Evolutionary conservation across 1,284 basidiomycete species (phyloP).

Genomic region (Ganoderma sinense): DNA sequence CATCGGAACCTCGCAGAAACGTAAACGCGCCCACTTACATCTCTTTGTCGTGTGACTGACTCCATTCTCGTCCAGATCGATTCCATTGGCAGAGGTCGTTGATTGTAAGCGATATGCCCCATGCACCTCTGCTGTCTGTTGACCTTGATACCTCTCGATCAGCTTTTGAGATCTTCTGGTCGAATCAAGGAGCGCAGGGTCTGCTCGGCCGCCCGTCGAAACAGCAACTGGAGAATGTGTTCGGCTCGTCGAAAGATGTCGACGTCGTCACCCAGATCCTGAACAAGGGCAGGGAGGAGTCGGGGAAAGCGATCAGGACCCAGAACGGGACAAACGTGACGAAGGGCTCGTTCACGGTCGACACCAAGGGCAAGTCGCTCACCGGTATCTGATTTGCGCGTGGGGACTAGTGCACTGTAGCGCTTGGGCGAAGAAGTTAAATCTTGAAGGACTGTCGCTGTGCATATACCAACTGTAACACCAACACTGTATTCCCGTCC

Average conservation of each 20-base stretch:
- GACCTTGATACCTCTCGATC: constrained; percentile 39
- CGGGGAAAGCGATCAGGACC: constrained; percentile 50
- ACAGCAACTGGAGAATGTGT: constrained; percentile 78
- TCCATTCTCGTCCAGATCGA: constrained; percentile 51
- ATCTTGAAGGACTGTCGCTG: constrained; percentile 1
- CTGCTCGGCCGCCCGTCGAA: constrained; percentile 73
- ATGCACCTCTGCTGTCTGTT: constrained; percentile 9
- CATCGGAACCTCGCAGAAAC: constrained; percentile 56
- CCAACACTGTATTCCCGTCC: constrained; percentile 12
- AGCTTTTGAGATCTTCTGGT: constrained; percentile 60
- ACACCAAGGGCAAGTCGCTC: constrained; percentile 46
- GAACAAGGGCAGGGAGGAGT: constrained; percentile 65
- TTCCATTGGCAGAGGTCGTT: constrained; percentile 74
- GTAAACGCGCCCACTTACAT: constrained; percentile 51
- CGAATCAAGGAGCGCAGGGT: constrained; percentile 76
- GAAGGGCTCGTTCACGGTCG: constrained; percentile 51
- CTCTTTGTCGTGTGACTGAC: constrained; percentile 17
- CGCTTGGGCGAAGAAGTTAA: neutral
- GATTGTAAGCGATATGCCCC: constrained; percentile 62
- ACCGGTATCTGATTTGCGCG: constrained; percentile 22
- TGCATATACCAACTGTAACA: constrained; percentile 9
- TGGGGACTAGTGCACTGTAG: neutral
- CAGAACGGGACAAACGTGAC: constrained; percentile 41
- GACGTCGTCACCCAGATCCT: constrained; percentile 70
- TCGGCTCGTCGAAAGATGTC: constrained; percentile 69